These are phyloP conservation scores for Talaromyces funiculosus DNA, from an alignment of 2,329 filamentous ascomycete genomes.

Conservation along the genomic window DNA sequence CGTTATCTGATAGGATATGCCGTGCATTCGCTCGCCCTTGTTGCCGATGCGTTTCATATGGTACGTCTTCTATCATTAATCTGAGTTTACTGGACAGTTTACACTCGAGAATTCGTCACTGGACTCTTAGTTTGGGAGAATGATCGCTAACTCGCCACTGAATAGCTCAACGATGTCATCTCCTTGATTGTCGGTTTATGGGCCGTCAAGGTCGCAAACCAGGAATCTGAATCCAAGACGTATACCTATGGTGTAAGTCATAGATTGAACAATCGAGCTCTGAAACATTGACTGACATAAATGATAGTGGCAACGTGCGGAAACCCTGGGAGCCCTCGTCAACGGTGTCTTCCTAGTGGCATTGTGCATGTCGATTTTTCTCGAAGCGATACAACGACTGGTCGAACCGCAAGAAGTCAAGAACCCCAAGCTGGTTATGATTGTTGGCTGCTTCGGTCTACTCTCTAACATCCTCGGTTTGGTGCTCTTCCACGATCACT, in stretches of 20 bases:
- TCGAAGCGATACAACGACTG: slow-evolving; percentile 89
- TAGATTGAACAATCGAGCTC: not conserved
- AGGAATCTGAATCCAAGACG: slow-evolving; percentile 72
- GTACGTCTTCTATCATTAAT: slow-evolving; percentile 43
- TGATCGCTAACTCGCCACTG: not conserved
- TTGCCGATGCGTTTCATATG: slow-evolving; percentile 99
- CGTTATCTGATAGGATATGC: slow-evolving; percentile 55
- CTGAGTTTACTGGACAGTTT: not conserved
- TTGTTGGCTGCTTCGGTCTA: slow-evolving; percentile 81
- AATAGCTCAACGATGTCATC: slow-evolving; percentile 92
- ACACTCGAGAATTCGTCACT: too few species aligned
- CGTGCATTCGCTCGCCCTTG: slow-evolving; percentile 85
- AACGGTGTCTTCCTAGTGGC: slow-evolving; percentile 98
- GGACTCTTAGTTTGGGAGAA: not conserved
- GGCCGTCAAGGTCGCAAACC: slow-evolving; percentile 85
- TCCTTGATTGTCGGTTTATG: slow-evolving; percentile 88
- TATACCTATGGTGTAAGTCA: slow-evolving; percentile 84
- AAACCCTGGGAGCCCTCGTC: slow-evolving; percentile 92
- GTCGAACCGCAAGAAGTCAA: slow-evolving; percentile 83
- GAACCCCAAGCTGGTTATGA: slow-evolving; percentile 79
- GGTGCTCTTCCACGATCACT: slow-evolving; percentile 86
- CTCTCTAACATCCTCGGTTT: slow-evolving; percentile 85
- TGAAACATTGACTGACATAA: not conserved
- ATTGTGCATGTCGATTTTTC: slow-evolving; percentile 89
- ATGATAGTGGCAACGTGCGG: slow-evolving; percentile 88